Evolutionary conservation across 805 yeast species (phyloP), one percentile per base, ranked within the genome.

Genomic region (Yamadazyma olivae): DNA sequence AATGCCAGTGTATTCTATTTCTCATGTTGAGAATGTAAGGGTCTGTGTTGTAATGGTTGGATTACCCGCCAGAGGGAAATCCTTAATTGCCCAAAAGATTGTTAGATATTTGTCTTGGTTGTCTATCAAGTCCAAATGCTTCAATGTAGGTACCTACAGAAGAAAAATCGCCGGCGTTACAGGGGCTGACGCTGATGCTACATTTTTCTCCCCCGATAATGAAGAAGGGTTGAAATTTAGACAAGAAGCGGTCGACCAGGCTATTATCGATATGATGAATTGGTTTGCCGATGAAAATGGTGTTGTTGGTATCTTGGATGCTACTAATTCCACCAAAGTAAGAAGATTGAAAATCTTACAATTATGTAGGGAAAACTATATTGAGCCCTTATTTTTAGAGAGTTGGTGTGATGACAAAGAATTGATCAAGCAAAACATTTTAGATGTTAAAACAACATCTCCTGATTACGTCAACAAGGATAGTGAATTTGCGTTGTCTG

Each of bases 81-180:
- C 96, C 3, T 81, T 89, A 59, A 91, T 93, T 44, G 89, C 98
- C 3, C 95, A 89, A 56, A 93, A 91, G 57, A 83, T 93, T 36
- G 95, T 91, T 21, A 74, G 98, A 31, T 93, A 91, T 54, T 71
- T 93, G 36, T 79, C 89, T 22, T 93, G 99, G 99, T 71, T 91
- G 26, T 83, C 95, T 2, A 84, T 93, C 38, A 77, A 77, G 41
- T 86, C 96, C 18, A 81, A 81, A 54, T 83, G 89, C 39, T 93
- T 93, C 65, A 89, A 88, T 54, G 95, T 91, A 14, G 96, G 98
- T 9, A 71, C 72, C 25, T 90, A 87, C 57, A 75, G 98, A 44
- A 76, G 96, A 31, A 66, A 75, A 31, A 44, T 67, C 27, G 67
- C 61, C 12, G 39, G 50, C 41, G 75, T 75, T 14, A 72, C 78